These are phyloP conservation scores for Nannochloropsis salina DNA, from an alignment of 108 stramenopile genomes.

Conservation along the genomic window DNA sequence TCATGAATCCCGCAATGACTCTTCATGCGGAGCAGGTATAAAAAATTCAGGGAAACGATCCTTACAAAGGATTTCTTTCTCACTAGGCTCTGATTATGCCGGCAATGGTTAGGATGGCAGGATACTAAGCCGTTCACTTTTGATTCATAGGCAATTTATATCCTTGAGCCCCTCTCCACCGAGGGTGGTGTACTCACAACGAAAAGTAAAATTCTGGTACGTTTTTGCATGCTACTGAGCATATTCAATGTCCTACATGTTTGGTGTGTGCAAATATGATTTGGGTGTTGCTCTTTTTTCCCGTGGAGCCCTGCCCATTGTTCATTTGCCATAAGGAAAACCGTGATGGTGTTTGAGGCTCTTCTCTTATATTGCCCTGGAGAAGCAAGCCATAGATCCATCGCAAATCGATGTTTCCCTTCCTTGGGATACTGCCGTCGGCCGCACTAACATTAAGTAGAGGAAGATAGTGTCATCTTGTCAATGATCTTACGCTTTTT, in stretches of 20 bases:
- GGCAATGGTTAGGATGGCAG: too few species aligned
- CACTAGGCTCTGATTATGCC: too few species aligned
- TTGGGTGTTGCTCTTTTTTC: slow-evolving; percentile 5
- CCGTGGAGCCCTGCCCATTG: not conserved
- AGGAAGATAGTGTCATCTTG: too few species aligned
- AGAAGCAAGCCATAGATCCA: not conserved
- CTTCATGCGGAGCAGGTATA: slow-evolving; percentile 1
- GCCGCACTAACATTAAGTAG: too few species aligned
- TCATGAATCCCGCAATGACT: not conserved
- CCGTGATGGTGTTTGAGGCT: not conserved
- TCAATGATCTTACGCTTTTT: too few species aligned
- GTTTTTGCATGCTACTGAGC: not conserved
- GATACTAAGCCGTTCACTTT: not conserved
- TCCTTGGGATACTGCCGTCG: too few species aligned
- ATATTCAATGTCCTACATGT: too few species aligned
- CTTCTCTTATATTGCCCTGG: not conserved
- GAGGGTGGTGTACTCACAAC: not conserved
- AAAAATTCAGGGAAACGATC: not conserved
- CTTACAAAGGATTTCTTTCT: too few species aligned
- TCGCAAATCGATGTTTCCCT: not conserved
- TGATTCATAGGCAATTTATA: slow-evolving; percentile 4
- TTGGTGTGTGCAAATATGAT: not conserved
- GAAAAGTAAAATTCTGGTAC: not conserved
- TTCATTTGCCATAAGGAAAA: not conserved
- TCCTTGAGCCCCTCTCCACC: not conserved